phyloP scores from a whole-genome alignment of 805 yeast genomes.

The Saccharomyces eubayanus region DNA sequence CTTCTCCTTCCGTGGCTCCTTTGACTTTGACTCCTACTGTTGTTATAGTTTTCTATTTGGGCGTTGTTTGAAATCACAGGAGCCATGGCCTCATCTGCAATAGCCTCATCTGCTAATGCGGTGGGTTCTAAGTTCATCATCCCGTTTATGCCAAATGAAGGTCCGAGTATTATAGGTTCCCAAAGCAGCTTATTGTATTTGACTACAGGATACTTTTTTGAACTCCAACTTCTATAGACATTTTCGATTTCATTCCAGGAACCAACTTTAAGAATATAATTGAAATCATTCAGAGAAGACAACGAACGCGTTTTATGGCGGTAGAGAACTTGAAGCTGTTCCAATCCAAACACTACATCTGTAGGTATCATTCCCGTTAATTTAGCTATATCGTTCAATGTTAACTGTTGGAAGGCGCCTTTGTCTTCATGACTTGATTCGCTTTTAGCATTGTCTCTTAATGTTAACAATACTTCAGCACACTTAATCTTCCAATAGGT shows the following conservation, averaged over 20 bases:
- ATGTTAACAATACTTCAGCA: conserved; percentile 33
- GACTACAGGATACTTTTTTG: conserved; percentile 45
- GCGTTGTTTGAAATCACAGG: background rate
- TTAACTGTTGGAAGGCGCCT: conserved; percentile 22
- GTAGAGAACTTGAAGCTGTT: conserved; percentile 55
- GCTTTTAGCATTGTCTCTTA: conserved; percentile 7
- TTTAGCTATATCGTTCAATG: conserved; percentile 55
- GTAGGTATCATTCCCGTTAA: conserved; percentile 80
- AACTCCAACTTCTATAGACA: conserved; percentile 44
- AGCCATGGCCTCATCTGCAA: background rate
- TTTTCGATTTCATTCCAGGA: conserved; percentile 26
- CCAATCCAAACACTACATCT: conserved; percentile 82
- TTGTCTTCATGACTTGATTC: background rate
- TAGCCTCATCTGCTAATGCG: background rate
- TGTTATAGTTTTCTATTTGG: background rate
- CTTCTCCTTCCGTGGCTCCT: background rate
- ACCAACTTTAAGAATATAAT: conserved; percentile 49
- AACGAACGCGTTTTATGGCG: conserved; percentile 1
- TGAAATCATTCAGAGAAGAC: conserved; percentile 43
- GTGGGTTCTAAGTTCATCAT: conserved; percentile 12
- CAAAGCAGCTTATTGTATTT: conserved; percentile 53
- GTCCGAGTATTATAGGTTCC: conserved; percentile 80
- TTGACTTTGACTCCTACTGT: background rate
- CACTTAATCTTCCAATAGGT: conserved; percentile 75
- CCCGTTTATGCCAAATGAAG: conserved; percentile 75